Conservation (phyloP, 2,329 filamentous ascomycete genomes). For the Cladosporium sp. region DNA sequence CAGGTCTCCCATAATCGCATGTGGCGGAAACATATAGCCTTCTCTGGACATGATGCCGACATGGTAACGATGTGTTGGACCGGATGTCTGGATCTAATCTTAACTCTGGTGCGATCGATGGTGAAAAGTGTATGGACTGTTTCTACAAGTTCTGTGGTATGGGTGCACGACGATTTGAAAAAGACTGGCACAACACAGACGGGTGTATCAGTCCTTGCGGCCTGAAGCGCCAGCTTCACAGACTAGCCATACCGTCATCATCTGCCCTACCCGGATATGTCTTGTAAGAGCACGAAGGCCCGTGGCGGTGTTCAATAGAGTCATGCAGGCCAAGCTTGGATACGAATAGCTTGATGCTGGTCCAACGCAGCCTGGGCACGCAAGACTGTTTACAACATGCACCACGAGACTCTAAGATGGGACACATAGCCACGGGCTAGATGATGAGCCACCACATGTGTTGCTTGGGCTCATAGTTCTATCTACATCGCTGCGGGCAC, state of each 20-base stretch:
- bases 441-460: too few relatives aligned
- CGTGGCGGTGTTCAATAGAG: not conserved
- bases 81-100: not conserved
- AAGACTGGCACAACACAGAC: not conserved
- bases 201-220: not conserved
- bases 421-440: not conserved
- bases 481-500: too few relatives aligned
- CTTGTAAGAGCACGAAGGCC: not conserved
- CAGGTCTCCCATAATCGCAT: not conserved
- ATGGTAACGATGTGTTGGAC: not conserved
- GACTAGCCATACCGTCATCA: not conserved
- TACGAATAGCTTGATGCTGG: slow-evolving; percentile 55
- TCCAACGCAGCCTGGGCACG: slow-evolving; percentile 47
- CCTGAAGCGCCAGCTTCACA: not conserved
- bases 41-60: not conserved
- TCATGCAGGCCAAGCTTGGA: slow-evolving; percentile 68
- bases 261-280: not conserved
- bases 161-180: not conserved
- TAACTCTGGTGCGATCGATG: too few relatives aligned
- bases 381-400: too few relatives aligned
- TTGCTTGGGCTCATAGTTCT: not conserved
- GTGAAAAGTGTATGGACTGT: not conserved
- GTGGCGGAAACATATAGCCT: not conserved
- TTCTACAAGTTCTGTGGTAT: not conserved
- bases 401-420: not conserved